Evolutionary conservation across 495 filamentous ascomycete species (phyloP), one percentile per base, ranked within the genome.

Genomic region (Gamarada debralockiae): DNA sequence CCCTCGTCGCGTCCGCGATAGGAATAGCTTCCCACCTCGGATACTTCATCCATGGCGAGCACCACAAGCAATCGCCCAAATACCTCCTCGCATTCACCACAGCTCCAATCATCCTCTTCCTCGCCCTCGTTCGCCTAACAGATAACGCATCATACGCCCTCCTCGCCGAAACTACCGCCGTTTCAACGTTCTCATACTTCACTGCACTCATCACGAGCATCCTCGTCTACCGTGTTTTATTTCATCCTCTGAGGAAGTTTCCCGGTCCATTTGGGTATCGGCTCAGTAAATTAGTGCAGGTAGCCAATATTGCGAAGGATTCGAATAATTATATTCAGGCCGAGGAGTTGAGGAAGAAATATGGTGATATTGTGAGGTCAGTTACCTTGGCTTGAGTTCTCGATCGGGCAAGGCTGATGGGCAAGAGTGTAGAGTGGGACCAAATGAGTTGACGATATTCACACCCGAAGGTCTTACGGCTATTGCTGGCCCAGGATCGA

Each of bases 171-270:
- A 31, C 27, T 9, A 58, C 51, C 10, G 48, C 18, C 7, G 25
- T 55, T 6, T 39, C 48, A 10, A 46, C 29, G 14, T 24, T 21
- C 15, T 62, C 57, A 8, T 73, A 72, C 40, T 36, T 68, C 6
- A 38, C 45, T n/a, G 56, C 61, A 9, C 56, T 80, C 0, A 64
- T 72, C 25, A 47, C 55, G 12, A 80, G 75, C 58, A 73, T 80
- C n/a, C 33, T 65, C 18, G 34, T 70, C 22, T 79, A 78, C 47
- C 69, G 76, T 8, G 22, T 57, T 8, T 73, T 66, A 53, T 71
- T 77, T 47, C 73, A 78, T 60, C 67, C 63, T 1, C 58, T 79
- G 3, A 58, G 69, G 13, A 49, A 52, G 8, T 78, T 78, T 50
- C 72, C 71, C 1, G 78, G 77, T 0, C 73, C 76, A 1, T 52